Conservation (phyloP, 208 protist genomes). For the Naegleria fowleri region DNA sequence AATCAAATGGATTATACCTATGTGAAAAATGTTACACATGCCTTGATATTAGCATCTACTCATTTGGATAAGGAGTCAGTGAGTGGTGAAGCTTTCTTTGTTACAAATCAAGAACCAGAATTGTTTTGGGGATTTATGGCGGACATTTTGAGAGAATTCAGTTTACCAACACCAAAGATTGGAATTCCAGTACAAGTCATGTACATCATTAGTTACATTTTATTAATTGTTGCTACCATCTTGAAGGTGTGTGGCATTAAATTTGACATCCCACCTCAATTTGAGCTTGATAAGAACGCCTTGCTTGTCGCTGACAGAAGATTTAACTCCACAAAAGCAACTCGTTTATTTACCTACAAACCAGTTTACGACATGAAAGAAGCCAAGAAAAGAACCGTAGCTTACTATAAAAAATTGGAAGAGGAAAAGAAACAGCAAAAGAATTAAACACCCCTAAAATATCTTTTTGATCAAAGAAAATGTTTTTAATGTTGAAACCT, state of each 20-base stretch:
- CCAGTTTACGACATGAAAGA: slow-evolving; percentile 20
- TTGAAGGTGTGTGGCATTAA: not conserved
- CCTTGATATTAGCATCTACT: slow-evolving; percentile 31
- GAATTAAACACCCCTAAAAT: too few relatives aligned
- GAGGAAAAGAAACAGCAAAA: too few relatives aligned
- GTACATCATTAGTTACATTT: slow-evolving; percentile 24
- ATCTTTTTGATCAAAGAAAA: too few relatives aligned
- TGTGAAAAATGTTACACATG: slow-evolving; percentile 38
- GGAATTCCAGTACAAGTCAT: slow-evolving; percentile 32
- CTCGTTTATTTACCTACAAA: slow-evolving; percentile 29
- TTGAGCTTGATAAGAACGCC: slow-evolving; percentile 6
- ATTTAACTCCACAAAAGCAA: slow-evolving; percentile 33
- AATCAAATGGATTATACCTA: slow-evolving; percentile 43
- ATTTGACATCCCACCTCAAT: not conserved
- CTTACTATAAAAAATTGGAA: not conserved
- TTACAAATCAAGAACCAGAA: slow-evolving; percentile 40
- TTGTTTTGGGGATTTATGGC: slow-evolving; percentile 41
- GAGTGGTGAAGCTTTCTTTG: slow-evolving; percentile 36
- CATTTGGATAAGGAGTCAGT: not conserved
- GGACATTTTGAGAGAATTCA: slow-evolving; percentile 16
- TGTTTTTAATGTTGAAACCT: too few relatives aligned
- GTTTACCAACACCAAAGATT: not conserved
- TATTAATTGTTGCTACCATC: slow-evolving; percentile 11
- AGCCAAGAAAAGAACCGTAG: slow-evolving; percentile 3
- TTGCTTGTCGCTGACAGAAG: slow-evolving; percentile 33